Evolutionary conservation across 352 stramenopile species (phyloP).

Genomic region (Pythium oligandrum): DNA sequence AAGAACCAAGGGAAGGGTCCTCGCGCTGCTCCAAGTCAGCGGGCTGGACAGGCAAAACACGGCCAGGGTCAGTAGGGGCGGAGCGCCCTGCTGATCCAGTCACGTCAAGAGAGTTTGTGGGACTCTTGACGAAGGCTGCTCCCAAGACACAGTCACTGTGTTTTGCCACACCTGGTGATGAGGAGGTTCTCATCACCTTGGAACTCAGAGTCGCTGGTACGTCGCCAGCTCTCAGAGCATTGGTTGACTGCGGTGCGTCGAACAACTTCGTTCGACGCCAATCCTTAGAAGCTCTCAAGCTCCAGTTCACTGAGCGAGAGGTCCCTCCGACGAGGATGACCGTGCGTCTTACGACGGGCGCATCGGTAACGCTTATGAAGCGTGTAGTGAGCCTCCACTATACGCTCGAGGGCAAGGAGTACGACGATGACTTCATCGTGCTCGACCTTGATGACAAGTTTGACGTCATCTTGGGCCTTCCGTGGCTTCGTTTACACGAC

Average conservation of each 20-base stretch:
- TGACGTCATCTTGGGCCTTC: constrained; percentile 6
- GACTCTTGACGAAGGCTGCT: constrained; percentile 7
- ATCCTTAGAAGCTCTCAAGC: background rate
- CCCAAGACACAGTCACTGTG: constrained; percentile 5
- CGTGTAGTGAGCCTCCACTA: constrained; percentile 10
- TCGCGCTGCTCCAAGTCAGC: constrained; percentile 1
- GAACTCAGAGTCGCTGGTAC: background rate
- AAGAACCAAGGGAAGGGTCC: background rate
- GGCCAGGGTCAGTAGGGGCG: constrained; percentile 7
- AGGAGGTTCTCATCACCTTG: constrained; percentile 3
- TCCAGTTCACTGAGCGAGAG: background rate
- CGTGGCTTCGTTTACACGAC: constrained; percentile 2
- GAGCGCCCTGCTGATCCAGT: constrained; percentile 7
- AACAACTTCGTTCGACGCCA: background rate
- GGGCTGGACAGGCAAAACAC: constrained; percentile 5
- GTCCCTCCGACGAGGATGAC: constrained; percentile 5
- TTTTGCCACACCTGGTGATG: constrained; percentile 5
- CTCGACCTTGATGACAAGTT: constrained; percentile 13
- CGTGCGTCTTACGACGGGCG: constrained; percentile 4
- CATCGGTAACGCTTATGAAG: constrained; percentile 4
- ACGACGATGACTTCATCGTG: constrained; percentile 8
- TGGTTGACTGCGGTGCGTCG: background rate
- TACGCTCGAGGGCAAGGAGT: background rate
- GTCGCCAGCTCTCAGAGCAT: background rate
- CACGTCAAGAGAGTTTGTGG: constrained; percentile 7